phyloP scores from a whole-genome alignment of 2,329 filamentous ascomycete genomes.

The Xylariaceae sp. region DNA sequence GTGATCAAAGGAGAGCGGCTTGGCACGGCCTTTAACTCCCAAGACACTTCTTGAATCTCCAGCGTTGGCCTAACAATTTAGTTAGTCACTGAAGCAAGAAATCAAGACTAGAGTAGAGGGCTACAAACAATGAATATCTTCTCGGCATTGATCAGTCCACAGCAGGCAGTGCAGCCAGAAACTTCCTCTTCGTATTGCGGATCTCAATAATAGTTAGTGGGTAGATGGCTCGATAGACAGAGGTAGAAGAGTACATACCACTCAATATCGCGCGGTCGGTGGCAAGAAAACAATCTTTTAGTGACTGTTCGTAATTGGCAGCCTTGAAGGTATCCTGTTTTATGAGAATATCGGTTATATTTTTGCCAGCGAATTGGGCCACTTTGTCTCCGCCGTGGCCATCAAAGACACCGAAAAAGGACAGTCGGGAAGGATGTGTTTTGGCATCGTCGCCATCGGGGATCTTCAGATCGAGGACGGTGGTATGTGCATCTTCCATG shows the following conservation, averaged over 20 bases:
- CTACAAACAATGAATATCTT: constrained; percentile 90
- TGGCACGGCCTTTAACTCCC: constrained; percentile 94
- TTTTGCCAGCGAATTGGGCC: constrained; percentile 84
- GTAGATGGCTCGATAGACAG: no score
- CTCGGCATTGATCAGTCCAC: constrained; percentile 80
- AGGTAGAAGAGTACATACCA: constrained; percentile 55
- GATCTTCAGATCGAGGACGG: constrained; percentile 79
- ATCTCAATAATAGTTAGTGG: no score
- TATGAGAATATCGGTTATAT: constrained; percentile 89
- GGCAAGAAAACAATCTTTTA: constrained; percentile 95
- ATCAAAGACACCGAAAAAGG: constrained; percentile 97
- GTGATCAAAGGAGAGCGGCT: constrained; percentile 98
- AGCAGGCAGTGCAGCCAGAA: constrained; percentile 94
- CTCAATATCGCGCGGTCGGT: constrained; percentile 94
- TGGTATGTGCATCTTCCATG: constrained; percentile 96
- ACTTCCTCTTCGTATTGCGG: constrained; percentile 97
- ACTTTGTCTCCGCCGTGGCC: constrained; percentile 97
- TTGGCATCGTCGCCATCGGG: constrained; percentile 53
- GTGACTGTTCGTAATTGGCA: constrained; percentile 87
- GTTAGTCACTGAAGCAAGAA: constrained; percentile 19
- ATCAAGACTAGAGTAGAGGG: constrained; percentile 7
- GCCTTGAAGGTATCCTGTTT: constrained; percentile 93
- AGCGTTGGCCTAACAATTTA: constrained; percentile 73
- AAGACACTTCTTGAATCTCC: constrained; percentile 94
- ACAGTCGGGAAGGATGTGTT: constrained; percentile 67